A percentile compares a stretch with the other conserved stretches of the same genome.
Conservation (phyloP, 2,329 filamentous ascomycete species). For the Paracamarosporium sp. region DNA sequence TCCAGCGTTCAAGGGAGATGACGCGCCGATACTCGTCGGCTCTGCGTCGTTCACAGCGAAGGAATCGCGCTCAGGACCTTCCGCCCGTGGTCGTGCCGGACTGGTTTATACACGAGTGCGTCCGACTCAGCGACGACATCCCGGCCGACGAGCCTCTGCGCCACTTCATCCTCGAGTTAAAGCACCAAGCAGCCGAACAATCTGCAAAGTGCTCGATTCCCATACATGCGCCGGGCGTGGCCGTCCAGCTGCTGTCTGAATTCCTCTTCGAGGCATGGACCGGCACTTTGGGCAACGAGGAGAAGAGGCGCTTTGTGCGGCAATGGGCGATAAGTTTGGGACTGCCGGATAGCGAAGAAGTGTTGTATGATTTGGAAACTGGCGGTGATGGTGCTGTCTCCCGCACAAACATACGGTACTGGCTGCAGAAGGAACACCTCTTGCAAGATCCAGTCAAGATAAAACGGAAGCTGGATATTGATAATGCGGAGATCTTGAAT, state of each 20-base stretch:
- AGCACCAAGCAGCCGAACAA: conserved; percentile 31
- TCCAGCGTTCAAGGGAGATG: conserved; percentile 43
- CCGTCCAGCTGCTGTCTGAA: conserved; percentile 29
- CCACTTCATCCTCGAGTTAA: conserved; percentile 31
- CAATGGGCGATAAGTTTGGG: conserved; percentile 17
- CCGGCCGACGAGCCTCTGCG: conserved; percentile 13
- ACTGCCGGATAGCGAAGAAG: conserved; percentile 1
- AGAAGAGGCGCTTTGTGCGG: conserved; percentile 14
- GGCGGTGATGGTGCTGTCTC: conserved; percentile 2
- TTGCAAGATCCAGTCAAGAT: not conserved
- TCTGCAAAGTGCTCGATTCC: conserved; percentile 16
- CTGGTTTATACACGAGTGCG: conserved; percentile 62
- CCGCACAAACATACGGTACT: not conserved
- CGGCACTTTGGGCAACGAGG: conserved; percentile 9
- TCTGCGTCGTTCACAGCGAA: conserved; percentile 40
- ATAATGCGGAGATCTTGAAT: not conserved
- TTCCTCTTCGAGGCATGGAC: conserved; percentile 23
- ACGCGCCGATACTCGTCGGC: conserved; percentile 43
- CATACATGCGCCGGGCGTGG: conserved; percentile 15
- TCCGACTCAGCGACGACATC: conserved; percentile 50
- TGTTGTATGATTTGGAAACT: conserved; percentile 7
- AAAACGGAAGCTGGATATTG: not conserved
- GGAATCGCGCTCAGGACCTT: conserved; percentile 40
- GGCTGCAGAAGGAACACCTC: not conserved
- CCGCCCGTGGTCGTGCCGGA: conserved; percentile 59